Evolutionary conservation across 1,139 yeast genomes (phyloP).

Genomic region (Fermentozyma sake): DNA sequence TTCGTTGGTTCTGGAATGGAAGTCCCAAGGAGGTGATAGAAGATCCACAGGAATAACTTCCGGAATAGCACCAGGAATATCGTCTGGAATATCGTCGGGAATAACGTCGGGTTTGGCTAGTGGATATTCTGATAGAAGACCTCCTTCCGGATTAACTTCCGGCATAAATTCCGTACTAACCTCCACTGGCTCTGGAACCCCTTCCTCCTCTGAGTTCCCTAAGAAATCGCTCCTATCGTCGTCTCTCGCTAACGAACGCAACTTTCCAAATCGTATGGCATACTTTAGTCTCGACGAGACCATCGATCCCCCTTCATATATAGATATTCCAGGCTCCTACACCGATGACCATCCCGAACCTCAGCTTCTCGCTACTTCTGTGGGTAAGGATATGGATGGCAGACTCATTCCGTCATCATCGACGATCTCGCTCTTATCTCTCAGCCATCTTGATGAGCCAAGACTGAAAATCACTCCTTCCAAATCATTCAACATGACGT

Average conservation of each 20-base stretch:
- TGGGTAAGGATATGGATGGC: conserved; percentile 48
- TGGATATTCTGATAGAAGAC: too few relatives aligned
- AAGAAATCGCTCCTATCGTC: conserved; percentile 23
- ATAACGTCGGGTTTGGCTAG: too few relatives aligned
- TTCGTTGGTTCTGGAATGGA: too few relatives aligned
- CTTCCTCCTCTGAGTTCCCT: conserved; percentile 7
- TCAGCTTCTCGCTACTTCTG: conserved; percentile 49
- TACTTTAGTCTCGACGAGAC: conserved; percentile 7
- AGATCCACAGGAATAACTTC: too few relatives aligned
- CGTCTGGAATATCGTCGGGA: too few relatives aligned
- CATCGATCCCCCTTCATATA: conserved; percentile 3
- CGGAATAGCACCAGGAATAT: too few relatives aligned
- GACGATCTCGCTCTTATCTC: conserved; percentile 47
- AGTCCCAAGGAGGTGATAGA: too few relatives aligned
- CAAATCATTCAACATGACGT: too few relatives aligned
- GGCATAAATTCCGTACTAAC: neutral
- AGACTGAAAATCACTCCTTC: too few relatives aligned
- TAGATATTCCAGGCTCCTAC: conserved; percentile 4
- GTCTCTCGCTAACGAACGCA: conserved; percentile 21
- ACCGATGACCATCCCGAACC: conserved; percentile 50
- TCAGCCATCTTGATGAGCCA: too few relatives aligned
- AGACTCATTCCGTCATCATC: conserved; percentile 51
- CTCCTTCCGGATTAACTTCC: too few relatives aligned
- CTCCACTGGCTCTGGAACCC: conserved; percentile 1
- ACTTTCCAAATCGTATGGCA: conserved; percentile 3